Percentiles rank a stretch among this genome's conserved stretches.
These are phyloP conservation scores for Paecilomyces sp. DNA, from an alignment of 2,329 filamentous ascomycete species.

Conservation along the genomic window DNA sequence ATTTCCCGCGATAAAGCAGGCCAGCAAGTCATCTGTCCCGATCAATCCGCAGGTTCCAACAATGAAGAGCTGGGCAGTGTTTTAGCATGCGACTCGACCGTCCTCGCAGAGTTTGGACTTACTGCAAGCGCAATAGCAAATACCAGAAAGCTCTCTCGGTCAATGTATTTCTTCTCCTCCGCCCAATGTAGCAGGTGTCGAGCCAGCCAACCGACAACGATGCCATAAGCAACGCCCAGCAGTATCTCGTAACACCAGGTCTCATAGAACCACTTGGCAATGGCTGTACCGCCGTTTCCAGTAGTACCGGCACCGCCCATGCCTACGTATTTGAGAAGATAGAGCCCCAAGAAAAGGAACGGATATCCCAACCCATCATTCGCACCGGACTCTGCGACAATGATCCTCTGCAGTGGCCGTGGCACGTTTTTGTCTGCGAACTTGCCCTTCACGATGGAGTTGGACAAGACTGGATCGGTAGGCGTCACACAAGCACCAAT, in stretches of 20 bases:
- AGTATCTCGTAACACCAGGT: constrained; percentile 80
- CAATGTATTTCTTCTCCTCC: constrained; percentile 72
- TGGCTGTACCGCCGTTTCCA: constrained; percentile 59
- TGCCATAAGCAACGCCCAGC: constrained; percentile 70
- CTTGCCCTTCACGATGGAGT: constrained; percentile 86
- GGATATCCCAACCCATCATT: constrained; percentile 89
- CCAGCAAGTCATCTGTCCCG: constrained; percentile 81
- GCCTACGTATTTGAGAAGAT: constrained; percentile 69
- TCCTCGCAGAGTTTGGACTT: constrained; percentile 22
- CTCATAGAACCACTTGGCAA: constrained; percentile 76
- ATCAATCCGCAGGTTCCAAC: constrained; percentile 80
- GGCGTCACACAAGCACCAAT: constrained; percentile 85
- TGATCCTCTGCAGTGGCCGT: constrained; percentile 70
- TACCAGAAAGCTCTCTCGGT: constrained; percentile 79
- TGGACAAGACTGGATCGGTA: constrained; percentile 80
- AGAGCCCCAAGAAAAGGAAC: constrained; percentile 77
- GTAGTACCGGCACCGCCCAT: constrained; percentile 47
- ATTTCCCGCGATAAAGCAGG: constrained; percentile 89
- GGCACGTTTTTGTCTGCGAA: constrained; percentile 90
- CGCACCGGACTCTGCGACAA: constrained; percentile 74
- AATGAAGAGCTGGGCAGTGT: constrained; percentile 58
- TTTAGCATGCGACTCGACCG: constrained; percentile 5
- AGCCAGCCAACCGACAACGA: constrained; percentile 69
- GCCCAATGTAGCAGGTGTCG: constrained; percentile 80
- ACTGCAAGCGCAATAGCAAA: constrained; percentile 76